Base-by-base conservation (phyloP, 306 rosid species). In the Oemleria cerasiformis region DNA sequence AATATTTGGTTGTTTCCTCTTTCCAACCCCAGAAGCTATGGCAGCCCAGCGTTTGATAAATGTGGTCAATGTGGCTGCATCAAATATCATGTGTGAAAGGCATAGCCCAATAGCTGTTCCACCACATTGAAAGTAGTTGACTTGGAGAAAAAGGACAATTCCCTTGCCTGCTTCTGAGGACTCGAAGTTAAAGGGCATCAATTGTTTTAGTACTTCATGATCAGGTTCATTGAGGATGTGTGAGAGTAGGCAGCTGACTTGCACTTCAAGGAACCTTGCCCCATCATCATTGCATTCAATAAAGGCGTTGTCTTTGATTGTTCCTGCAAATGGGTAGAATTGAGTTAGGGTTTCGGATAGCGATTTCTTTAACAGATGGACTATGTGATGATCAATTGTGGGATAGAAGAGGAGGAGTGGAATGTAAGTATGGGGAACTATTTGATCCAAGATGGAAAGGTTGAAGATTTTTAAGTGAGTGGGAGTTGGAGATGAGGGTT, bases 241-340 rank as follows among this genome's bases (percentile, higher is more conserved):
- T 1, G 75, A 68, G 1, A 85, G 64, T 30, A 39, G 44, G 34
- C 47, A 50, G 19, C 30, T 25, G 15, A 77, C 57, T 16, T 9
- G 54, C 25, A 81, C 80, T 73, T 82, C 85, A 5, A 74, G 45
- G 25, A 68, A 85, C 12, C 40, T 51, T 2, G 49, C 83, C 0
- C 87, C 87, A 4, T 66, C 79, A 13, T 83, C 79, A 19, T 63
- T 70, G 45, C 84, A 83, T 1, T 80, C 71, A 5, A 86, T 58
- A 9, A 61, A 62, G 21, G 48, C 12, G 5, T 69, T 34, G 19
- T 71, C 72, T 42, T 63, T 83, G 19, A 81, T 41, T 51, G 84
- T 68, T 0, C 90, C 86, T 6, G 87, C 85, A 6, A 83, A 48
- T 0, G 86, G 90, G 67, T 86, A 80, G 75, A 78, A 83, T 20